A percentile compares a stretch with the other conserved stretches of the same genome.
Evolutionary conservation across 148 eudicot genomes (phyloP).

Genomic region (Cornus kousa): DNA sequence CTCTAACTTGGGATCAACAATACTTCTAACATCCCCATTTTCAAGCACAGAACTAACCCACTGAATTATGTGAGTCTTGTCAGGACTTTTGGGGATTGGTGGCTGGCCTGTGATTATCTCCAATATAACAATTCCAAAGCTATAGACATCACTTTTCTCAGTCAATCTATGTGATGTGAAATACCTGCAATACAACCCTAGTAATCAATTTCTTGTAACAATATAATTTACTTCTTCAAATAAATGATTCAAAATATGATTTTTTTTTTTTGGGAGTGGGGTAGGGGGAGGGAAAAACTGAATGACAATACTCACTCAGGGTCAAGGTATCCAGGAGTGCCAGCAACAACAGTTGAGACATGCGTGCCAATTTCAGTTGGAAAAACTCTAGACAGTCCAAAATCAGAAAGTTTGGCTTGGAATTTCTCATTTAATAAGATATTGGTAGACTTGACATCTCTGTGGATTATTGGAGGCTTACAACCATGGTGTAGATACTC

Average conservation of each 20-base stretch:
- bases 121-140: slow-evolving; percentile 29
- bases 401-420: slow-evolving; percentile 42
- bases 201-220: neutral
- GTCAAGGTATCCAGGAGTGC: slow-evolving; percentile 45
- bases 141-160: slow-evolving; percentile 26
- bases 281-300: too few species aligned
- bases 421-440: slow-evolving; percentile 31
- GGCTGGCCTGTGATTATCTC: slow-evolving; percentile 31
- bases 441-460: slow-evolving; percentile 44
- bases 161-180: slow-evolving; percentile 11
- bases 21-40: slow-evolving; percentile 9
- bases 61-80: slow-evolving; percentile 5
- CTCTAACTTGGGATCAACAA: slow-evolving; percentile 18
- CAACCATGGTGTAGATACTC: slow-evolving; percentile 47
- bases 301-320: slow-evolving; percentile 36
- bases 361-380: slow-evolving; percentile 21
- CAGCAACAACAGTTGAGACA: slow-evolving; percentile 26
- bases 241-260: too few species aligned
- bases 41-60: slow-evolving; percentile 18
- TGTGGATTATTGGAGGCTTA: slow-evolving; percentile 44
- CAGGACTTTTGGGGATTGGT: slow-evolving; percentile 2
- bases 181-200: slow-evolving; percentile 13
- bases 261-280: neutral
- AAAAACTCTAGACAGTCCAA: slow-evolving; percentile 37
- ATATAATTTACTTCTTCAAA: too few species aligned